Evolutionary conservation across 2,329 filamentous ascomycete genomes (phyloP), one percentile per base, ranked within the genome.

Genomic region (Trichophyton simii): DNA sequence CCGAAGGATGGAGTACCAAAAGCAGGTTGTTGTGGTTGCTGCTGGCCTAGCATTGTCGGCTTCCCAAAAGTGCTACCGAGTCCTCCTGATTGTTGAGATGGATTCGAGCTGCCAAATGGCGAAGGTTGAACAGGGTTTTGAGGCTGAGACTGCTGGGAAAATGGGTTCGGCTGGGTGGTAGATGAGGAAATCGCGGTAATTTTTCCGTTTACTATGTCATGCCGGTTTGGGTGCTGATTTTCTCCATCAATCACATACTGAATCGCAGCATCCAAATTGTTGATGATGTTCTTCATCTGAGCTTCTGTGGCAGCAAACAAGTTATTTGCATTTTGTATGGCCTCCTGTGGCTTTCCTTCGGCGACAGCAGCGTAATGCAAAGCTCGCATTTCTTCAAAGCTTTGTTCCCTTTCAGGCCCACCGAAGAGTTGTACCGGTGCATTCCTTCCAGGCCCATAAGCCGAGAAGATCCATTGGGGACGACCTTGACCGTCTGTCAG

Each of bases 361-460:
- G 83, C 80, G 46, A 79, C 77, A 1, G 83, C 83, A 59, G 85
- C 78, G 69, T 92, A 91, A 70, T 90, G 86, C 22, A 78, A 76
- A 31, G 91, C 71, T 58, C 91, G 83, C 71, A 95, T 82, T 74
- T 97, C 92, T 72, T 97, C 92, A 46, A 88, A 87, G 69, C 90
- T 95, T 72, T 91, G 87, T 72, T 97, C 92, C 18, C 91, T 82
- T 4, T 83, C 79, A 52, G 80, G 81, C 1, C 90, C 91, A 59
- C 90, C 90, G 68, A 96, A 91, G 0, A 96, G 80, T 73, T 96
- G 90, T 18, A 84, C 83, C 0, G 91, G 91, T 1, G 87, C 84
- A 67, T 91, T 83, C 68, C 79, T 81, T 3, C 87, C 87, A 0
- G 91, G 91, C 0, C 86, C 89, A 72, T 96, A 97, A 22, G 87